Base-by-base conservation (phyloP, 768 basidiomycete species). In the Lactarius evosmus region DNA sequence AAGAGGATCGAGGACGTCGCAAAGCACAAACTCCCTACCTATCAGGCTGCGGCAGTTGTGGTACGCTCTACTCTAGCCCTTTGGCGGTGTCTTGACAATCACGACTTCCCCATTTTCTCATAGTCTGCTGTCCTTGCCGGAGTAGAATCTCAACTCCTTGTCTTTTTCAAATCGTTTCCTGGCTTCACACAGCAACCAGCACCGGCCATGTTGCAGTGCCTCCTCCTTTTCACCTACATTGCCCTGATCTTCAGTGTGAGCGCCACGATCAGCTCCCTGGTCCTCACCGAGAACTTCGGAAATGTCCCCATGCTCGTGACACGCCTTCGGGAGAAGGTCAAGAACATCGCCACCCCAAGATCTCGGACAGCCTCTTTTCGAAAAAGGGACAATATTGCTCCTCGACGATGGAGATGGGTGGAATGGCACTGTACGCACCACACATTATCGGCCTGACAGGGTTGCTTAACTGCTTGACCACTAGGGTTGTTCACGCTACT, bases 171-270 rank as follows among this genome's bases (percentile, higher is more conserved):
- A 30, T 33, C 56, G 0, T 49, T 53, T 4, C 56, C 49, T 4
- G 14, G 14, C 14, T 27, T 32, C 22, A 29, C 60, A 8, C 50
- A 62, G 34, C 14, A 50, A 50, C 25, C 22, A 8, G 5, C 17
- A 11, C 57, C 44, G 12, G 46, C 14, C 34, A 54, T 49, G 4
- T 27, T 66, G 17, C 27, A 54, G 30, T 55, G 27, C 19, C 65
- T 68, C 25, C 46, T 61, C 25, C 46, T 62, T 16, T 58, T 68
- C 63, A 56, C 67, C 49, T 68, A 68, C 57, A n/a, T 61, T 27
- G 41, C 67, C 4, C 58, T 68, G 16, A 41, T 68, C 60, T 66
- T 68, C 60, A 61, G 67, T 61, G 41, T 61, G 33, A 62, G 61
- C 53, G 33, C 60, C n/a, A 67, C 63, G 8, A 66, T 67, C 46